A percentile compares a stretch with the other conserved stretches of the same genome.
Conservation (phyloP, 495 filamentous ascomycete species). For the Beverwykella pulmonaria region DNA sequence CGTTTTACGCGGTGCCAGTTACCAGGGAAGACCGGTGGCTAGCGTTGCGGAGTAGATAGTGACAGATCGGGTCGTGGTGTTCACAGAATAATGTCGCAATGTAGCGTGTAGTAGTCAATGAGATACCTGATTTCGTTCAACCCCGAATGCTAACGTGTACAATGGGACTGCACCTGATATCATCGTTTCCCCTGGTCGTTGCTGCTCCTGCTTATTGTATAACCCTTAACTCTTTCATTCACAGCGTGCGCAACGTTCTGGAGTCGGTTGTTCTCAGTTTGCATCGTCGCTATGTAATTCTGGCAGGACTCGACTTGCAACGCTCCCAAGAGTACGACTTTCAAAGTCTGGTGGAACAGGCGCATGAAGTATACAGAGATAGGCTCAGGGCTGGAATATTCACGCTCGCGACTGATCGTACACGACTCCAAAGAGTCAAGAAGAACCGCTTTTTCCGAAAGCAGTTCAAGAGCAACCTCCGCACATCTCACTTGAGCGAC, state of each 20-base stretch:
- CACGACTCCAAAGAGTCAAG: constrained; percentile 18
- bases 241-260: constrained; percentile 14
- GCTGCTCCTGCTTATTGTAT: constrained; percentile 8
- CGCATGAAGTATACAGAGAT: constrained; percentile 19
- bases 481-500: constrained; percentile 15
- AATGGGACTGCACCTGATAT: no score
- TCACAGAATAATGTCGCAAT: no score
- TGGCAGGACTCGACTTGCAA: constrained; percentile 9
- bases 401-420: constrained; percentile 6
- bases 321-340: constrained; percentile 23
- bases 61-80: no score
- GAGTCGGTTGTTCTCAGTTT: constrained; percentile 14
- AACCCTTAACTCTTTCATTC: constrained; percentile 22
- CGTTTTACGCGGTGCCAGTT: no score
- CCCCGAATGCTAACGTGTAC: no score
- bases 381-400: constrained; percentile 1
- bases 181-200: no score
- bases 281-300: constrained; percentile 10
- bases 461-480: constrained; percentile 19
- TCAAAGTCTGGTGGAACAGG: constrained; percentile 22
- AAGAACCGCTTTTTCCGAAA: constrained; percentile 23
- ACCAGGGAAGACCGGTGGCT: no score
- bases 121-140: no score
- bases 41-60: no score
- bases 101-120: no score